Evolutionary conservation across 106 monocot genomes (phyloP).

Genomic region (Apostasia ramifera): DNA sequence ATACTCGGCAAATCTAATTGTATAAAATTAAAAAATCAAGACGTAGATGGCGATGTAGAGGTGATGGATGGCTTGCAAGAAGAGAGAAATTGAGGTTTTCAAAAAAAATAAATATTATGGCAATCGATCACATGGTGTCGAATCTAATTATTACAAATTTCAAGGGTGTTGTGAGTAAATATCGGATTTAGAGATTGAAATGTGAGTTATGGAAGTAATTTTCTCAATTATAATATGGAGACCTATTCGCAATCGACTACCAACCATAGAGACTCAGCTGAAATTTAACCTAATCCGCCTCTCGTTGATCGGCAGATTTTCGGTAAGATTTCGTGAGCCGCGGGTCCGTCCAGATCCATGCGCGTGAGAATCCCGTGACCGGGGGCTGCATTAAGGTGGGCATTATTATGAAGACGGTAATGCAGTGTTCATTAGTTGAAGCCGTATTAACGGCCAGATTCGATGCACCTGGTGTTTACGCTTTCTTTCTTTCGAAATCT

Average conservation of each 20-base stretch:
- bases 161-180: not conserved
- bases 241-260: not conserved
- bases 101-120: too few relatives aligned
- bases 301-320: too few relatives aligned
- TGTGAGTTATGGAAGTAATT: not conserved
- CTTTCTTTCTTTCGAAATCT: too few relatives aligned
- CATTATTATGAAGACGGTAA: not conserved
- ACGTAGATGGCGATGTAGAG: too few relatives aligned
- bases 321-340: not conserved
- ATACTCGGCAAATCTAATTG: too few relatives aligned
- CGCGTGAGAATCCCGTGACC: not conserved
- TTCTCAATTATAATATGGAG: not conserved
- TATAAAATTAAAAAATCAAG: too few relatives aligned
- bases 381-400: too few relatives aligned
- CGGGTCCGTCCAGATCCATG: not conserved
- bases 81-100: too few relatives aligned
- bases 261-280: not conserved
- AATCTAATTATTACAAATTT: not conserved
- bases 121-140: too few relatives aligned
- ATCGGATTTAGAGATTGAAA: not conserved
- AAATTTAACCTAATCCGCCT: too few relatives aligned
- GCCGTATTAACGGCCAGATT: not conserved
- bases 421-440: not conserved
- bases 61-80: too few relatives aligned
- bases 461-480: not conserved